A percentile compares a stretch with the other conserved stretches of the same genome.
These are phyloP conservation scores for Rhodamnia rubescens DNA, from an alignment of 345 rosid species.

Conservation along the genomic window DNA sequence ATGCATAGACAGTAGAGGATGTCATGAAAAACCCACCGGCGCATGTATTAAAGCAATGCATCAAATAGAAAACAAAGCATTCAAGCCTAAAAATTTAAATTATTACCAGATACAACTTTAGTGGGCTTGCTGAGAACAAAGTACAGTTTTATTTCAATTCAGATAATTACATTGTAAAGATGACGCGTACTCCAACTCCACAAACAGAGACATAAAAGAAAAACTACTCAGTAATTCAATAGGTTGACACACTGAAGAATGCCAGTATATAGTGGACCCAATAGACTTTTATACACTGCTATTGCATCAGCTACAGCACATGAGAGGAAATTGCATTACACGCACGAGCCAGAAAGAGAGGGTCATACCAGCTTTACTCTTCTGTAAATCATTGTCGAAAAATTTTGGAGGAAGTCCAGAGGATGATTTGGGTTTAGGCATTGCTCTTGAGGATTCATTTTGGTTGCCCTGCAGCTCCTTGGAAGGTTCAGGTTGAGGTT, in stretches of 20 bases:
- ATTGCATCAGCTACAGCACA: not conserved
- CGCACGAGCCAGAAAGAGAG: not conserved
- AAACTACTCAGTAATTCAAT: not conserved
- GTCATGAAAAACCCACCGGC: not conserved
- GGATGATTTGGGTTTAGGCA: constrained; percentile 20
- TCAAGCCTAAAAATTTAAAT: not conserved
- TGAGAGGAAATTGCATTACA: not conserved
- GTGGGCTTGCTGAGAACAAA: not conserved
- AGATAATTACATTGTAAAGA: not conserved
- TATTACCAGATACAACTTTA: not conserved
- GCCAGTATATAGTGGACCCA: not conserved
- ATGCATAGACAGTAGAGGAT: not conserved
- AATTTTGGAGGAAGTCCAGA: constrained; percentile 48
- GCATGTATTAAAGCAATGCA: not conserved
- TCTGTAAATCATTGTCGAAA: constrained; percentile 34
- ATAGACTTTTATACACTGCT: not conserved
- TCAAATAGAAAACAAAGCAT: not conserved
- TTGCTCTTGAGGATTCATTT: constrained; percentile 14
- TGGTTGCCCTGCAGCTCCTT: constrained; percentile 6
- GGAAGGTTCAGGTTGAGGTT: constrained; percentile 2
- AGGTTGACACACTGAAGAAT: not conserved
- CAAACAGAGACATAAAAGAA: not conserved
- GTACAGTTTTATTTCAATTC: not conserved
- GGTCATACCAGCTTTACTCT: constrained; percentile 25
- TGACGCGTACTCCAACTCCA: not conserved